A percentile compares a stretch with the other conserved stretches of the same genome.
These are phyloP conservation scores for Penicillium coffeae DNA, from an alignment of 495 filamentous ascomycete genomes.

Conservation along the genomic window DNA sequence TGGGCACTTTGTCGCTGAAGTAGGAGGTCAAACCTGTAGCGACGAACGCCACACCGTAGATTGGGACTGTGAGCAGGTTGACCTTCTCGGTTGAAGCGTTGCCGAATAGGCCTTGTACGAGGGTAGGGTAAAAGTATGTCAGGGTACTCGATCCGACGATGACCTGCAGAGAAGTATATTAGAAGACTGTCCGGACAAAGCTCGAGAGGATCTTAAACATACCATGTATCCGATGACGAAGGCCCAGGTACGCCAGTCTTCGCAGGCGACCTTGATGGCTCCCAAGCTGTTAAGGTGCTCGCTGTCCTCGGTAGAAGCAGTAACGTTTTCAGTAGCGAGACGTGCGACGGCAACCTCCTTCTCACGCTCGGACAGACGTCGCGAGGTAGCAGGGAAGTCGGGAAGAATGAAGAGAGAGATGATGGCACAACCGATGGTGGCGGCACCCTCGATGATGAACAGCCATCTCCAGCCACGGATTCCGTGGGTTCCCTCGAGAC, in stretches of 20 bases:
- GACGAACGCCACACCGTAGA: constrained; percentile 44
- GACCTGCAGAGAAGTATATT: constrained; percentile 4
- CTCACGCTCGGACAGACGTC: constrained; percentile 20
- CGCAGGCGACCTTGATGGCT: constrained; percentile 12
- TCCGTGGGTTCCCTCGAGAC: constrained; percentile 38
- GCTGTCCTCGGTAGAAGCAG: constrained; percentile 17
- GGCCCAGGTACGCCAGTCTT: constrained; percentile 23
- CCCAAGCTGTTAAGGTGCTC: constrained; percentile 9
- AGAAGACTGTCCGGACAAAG: background rate
- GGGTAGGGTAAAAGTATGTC: constrained; percentile 51
- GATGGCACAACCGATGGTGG: constrained; percentile 36
- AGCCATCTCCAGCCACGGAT: constrained; percentile 68
- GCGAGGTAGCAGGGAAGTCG: constrained; percentile 28
- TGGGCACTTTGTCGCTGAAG: constrained; percentile 30
- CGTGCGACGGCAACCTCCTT: constrained; percentile 21
- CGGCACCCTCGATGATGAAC: constrained; percentile 65
- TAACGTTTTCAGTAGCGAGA: constrained; percentile 17
- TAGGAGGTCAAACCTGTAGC: constrained; percentile 32
- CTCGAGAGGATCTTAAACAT: background rate
- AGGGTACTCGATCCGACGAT: constrained; percentile 42
- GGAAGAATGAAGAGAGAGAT: constrained; percentile 27
- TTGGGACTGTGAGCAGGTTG: constrained; percentile 36
- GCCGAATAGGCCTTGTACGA: constrained; percentile 44
- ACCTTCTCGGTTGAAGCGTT: constrained; percentile 37
- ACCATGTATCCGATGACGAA: constrained; percentile 35